Conservation (phyloP, 1,284 basidiomycete species). For the Pascua sp. region DNA sequence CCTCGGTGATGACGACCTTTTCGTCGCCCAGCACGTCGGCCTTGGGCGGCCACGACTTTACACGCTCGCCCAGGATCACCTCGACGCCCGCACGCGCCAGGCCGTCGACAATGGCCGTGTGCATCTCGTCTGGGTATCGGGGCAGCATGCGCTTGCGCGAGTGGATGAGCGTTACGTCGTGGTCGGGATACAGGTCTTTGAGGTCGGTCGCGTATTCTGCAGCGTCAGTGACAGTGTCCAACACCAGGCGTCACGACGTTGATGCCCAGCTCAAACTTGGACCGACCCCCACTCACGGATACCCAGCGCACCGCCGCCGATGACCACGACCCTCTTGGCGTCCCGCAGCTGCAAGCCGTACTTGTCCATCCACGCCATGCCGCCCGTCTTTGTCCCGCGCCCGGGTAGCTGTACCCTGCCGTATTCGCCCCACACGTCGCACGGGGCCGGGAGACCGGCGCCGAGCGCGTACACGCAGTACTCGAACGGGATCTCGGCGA, state of each 20-base stretch:
- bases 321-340: slow-evolving; percentile 49
- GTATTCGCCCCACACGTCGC: slow-evolving; percentile 43
- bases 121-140: slow-evolving; percentile 49
- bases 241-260: not conserved
- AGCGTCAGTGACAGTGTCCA: not conserved
- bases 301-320: slow-evolving; percentile 54
- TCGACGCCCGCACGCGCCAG: slow-evolving; percentile 48
- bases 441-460: slow-evolving; percentile 43
- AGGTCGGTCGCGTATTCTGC: slow-evolving; percentile 53
- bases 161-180: slow-evolving; percentile 52
- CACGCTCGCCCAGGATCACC: slow-evolving; percentile 49
- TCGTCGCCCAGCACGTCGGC: slow-evolving; percentile 33
- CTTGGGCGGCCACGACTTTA: slow-evolving; percentile 40
- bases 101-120: slow-evolving; percentile 41
- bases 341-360: slow-evolving; percentile 34
- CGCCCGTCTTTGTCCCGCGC: slow-evolving; percentile 39
- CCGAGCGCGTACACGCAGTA: slow-evolving; percentile 52
- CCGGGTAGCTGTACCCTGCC: slow-evolving; percentile 11
- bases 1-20: slow-evolving; percentile 56
- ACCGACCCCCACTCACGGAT: slow-evolving; percentile 45
- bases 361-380: slow-evolving; percentile 25
- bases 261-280: not conserved
- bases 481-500: slow-evolving; percentile 40
- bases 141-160: slow-evolving; percentile 51
- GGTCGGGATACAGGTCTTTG: slow-evolving; percentile 48